These are phyloP conservation scores for Ophiocordyceps sinensis DNA, from an alignment of 2,329 filamentous ascomycete species.

Conservation along the genomic window DNA sequence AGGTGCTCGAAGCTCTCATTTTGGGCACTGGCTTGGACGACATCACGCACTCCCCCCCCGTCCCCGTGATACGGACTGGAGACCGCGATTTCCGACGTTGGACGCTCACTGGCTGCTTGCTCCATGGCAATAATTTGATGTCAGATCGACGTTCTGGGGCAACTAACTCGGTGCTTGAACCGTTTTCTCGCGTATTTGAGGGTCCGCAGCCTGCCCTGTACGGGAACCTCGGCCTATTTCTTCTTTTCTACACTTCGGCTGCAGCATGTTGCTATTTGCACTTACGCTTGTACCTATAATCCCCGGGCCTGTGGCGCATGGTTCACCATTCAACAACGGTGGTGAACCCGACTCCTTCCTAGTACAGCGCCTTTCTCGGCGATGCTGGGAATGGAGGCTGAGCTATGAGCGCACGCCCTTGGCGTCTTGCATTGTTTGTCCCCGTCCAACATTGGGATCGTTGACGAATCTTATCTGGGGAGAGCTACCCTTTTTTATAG, in stretches of 20 bases:
- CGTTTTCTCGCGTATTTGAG: neutral
- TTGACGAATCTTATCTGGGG: neutral
- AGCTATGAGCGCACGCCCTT: neutral
- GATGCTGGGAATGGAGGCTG: too few species aligned
- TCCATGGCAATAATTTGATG: too few species aligned
- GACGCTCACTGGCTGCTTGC: too few species aligned
- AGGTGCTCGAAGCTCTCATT: too few species aligned
- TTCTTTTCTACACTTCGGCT: neutral
- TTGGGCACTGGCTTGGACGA: too few species aligned
- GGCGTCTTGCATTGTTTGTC: neutral
- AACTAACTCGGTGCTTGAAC: too few species aligned
- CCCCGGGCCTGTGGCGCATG: neutral
- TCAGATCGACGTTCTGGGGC: too few species aligned
- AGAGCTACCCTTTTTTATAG: neutral
- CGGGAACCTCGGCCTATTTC: neutral
- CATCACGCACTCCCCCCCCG: too few species aligned
- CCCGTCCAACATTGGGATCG: neutral
- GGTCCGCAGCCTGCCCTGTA: neutral
- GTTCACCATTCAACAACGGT: conserved; percentile 1
- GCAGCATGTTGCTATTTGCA: neutral
- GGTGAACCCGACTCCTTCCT: neutral
- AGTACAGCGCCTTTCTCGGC: neutral
- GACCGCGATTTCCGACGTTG: too few species aligned
- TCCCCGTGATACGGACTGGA: too few species aligned
- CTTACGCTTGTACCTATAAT: neutral